These are phyloP conservation scores for Pythium coloratum DNA, from an alignment of 352 stramenopile species.

Conservation along the genomic window DNA sequence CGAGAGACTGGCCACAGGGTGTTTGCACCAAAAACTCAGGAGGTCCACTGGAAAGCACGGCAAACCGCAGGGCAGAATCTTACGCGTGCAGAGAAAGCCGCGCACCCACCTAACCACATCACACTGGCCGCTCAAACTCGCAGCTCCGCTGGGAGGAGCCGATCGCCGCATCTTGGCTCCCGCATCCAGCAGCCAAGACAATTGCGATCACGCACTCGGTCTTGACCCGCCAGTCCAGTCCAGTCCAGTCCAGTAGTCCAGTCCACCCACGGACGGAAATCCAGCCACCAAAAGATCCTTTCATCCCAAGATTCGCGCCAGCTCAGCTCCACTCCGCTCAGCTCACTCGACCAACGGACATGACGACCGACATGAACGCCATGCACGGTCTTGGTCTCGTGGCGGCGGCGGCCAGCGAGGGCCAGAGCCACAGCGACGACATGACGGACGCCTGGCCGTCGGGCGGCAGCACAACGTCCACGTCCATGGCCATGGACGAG, in stretches of 20 bases:
- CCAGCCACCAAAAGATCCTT: background rate
- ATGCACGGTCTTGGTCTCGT: constrained; percentile 11
- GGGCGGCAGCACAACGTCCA: constrained; percentile 18
- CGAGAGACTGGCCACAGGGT: background rate
- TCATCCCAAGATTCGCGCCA: background rate
- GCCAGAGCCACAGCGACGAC: constrained; percentile 3
- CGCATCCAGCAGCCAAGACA: background rate
- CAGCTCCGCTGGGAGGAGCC: background rate
- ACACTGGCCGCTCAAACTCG: background rate
- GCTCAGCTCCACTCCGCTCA: background rate
- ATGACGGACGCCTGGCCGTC: constrained; percentile 12
- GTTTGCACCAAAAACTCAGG: constrained; percentile 1
- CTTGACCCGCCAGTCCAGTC: background rate
- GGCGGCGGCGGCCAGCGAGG: constrained; percentile 5
- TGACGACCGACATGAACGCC: constrained; percentile 14
- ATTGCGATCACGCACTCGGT: background rate
- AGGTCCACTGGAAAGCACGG: background rate
- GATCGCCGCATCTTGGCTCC: background rate
- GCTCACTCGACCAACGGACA: constrained; percentile 1
- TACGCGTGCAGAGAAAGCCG: constrained; percentile 15
- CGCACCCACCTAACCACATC: constrained; percentile 12
- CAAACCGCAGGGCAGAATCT: constrained; percentile 4
- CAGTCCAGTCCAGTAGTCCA: no score
- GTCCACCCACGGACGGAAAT: background rate
- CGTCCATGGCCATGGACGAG: constrained; percentile 17